Base-by-base conservation (phyloP, 106 monocot genomes). In the Xerophyta viscosa region DNA sequence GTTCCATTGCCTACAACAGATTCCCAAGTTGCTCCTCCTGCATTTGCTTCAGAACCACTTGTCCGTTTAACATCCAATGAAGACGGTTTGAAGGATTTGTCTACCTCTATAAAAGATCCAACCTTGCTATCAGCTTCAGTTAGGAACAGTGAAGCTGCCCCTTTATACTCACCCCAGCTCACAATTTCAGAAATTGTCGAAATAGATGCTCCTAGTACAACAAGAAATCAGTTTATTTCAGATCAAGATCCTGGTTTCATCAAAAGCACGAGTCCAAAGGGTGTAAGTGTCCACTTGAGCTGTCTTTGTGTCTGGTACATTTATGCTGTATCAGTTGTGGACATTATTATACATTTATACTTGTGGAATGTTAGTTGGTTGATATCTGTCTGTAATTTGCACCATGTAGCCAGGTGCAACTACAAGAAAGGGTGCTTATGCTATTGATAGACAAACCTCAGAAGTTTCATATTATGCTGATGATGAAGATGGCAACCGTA, bases 381-480 rank as follows among this genome's bases (percentile, higher is more conserved):
- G n/a, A n/a, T n/a, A n/a, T n/a, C n/a, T n/a, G n/a, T n/a, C n/a
- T n/a, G n/a, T n/a, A n/a, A n/a, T 54, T 19, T 6, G 29, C 22
- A 48, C n/a, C 50, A 23, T 65, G 17, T 75, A 93, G 93, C 83
- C 93, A 72, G 67, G 88, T 73, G 76, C 96, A 20, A 79, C 80
- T 45, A 82, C 96, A 50, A 78, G 96, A 72, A 96, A 96, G 53
- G 73, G 54, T 50, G 39, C 76, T 60, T 70, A 74, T 54, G 31
- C 62, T 68, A 63, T 71, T 50, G 96, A 89, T 13, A 81, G 79
- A 41, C 85, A 79, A 57, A 79, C 66, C 67, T 86, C 81, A 54
- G 96, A 86, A 62, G 52, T 60, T 53, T 86, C 85, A 29, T 96
- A 96, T 55, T 86, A 89, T 71, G 85, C 89, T 31, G 96, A 96